Evolutionary conservation across 352 stramenopile genomes (phyloP).

Genomic region (Globisporangium echinulatum): DNA sequence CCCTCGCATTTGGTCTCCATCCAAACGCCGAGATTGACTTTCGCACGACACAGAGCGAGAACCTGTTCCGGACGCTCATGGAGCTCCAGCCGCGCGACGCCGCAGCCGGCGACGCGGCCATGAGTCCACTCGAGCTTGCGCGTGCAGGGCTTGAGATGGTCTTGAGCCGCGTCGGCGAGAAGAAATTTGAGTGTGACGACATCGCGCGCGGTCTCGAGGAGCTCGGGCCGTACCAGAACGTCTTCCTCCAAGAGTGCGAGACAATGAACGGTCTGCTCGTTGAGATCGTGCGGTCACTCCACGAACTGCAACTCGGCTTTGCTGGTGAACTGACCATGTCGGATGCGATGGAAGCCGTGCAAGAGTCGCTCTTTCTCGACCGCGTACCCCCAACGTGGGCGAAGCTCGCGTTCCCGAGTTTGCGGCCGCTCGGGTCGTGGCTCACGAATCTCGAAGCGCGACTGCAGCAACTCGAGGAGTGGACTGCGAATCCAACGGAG

Average conservation of each 20-base stretch:
- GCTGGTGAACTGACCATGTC: slow-evolving; percentile 97
- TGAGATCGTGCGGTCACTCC: slow-evolving; percentile 95
- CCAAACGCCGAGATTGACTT: slow-evolving; percentile 99
- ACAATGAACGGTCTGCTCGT: slow-evolving; percentile 94
- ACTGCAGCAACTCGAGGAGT: slow-evolving; percentile 94
- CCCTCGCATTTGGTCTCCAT: slow-evolving; percentile 96
- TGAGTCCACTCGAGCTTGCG: slow-evolving; percentile 92
- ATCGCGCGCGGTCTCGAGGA: slow-evolving; percentile 92
- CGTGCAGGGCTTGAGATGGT: slow-evolving; percentile 89
- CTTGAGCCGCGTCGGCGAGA: slow-evolving; percentile 93
- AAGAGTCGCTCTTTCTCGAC: slow-evolving; percentile 92
- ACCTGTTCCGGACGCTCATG: slow-evolving; percentile 93
- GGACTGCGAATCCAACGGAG: slow-evolving; percentile 93
- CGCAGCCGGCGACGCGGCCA: slow-evolving; percentile 74
- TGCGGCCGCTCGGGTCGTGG: slow-evolving; percentile 90
- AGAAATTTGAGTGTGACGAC: slow-evolving; percentile 97
- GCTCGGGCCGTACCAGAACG: slow-evolving; percentile 93
- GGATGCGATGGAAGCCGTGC: slow-evolving; percentile 94
- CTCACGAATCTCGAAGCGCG: slow-evolving; percentile 90
- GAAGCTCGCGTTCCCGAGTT: slow-evolving; percentile 92
- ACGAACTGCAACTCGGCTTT: slow-evolving; percentile 95
- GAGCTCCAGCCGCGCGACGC: slow-evolving; percentile 93
- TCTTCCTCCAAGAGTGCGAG: slow-evolving; percentile 97
- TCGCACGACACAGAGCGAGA: slow-evolving; percentile 94
- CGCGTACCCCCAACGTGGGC: slow-evolving; percentile 92